Percentiles rank a stretch among this genome's conserved stretches.
phyloP scores from a whole-genome alignment of 1,284 basidiomycete species.

The Melampsora larici-populina region DNA sequence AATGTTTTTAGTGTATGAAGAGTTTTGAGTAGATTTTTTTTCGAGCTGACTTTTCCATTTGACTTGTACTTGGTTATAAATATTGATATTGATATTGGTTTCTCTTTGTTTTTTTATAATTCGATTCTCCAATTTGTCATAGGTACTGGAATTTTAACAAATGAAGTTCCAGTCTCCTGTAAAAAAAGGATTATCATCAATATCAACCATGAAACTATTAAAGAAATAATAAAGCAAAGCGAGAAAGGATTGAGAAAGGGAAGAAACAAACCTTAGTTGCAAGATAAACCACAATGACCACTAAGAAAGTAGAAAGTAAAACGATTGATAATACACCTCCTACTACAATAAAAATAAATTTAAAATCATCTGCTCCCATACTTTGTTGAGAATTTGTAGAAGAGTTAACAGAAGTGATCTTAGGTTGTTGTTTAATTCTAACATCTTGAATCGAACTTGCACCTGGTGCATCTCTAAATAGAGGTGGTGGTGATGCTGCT shows the following conservation, averaged over 20 bases:
- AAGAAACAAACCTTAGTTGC: constrained; percentile 26
- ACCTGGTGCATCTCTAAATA: constrained; percentile 31
- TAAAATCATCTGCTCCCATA: constrained; percentile 31
- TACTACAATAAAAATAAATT: constrained; percentile 30
- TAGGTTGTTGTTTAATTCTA: constrained; percentile 35
- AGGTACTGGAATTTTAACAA: constrained; percentile 15
- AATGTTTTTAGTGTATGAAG: no score
- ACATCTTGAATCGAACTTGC: constrained; percentile 25
- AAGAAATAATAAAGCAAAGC: neutral
- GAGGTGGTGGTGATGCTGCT: constrained; percentile 14
- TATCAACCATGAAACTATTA: neutral
- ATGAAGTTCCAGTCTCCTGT: constrained; percentile 20
- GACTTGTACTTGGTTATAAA: no score
- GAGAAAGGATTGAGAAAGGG: neutral
- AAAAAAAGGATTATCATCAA: neutral
- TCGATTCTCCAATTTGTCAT: constrained; percentile 37
- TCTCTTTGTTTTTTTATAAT: constrained; percentile 4
- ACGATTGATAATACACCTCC: constrained; percentile 25
- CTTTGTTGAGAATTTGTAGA: neutral
- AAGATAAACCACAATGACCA: constrained; percentile 33
- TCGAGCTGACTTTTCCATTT: no score
- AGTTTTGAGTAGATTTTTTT: no score
- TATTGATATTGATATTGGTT: no score
- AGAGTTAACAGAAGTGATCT: neutral
- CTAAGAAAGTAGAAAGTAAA: constrained; percentile 5